Conservation (phyloP, 306 rosid genomes). For the Sophora flavescens region DNA sequence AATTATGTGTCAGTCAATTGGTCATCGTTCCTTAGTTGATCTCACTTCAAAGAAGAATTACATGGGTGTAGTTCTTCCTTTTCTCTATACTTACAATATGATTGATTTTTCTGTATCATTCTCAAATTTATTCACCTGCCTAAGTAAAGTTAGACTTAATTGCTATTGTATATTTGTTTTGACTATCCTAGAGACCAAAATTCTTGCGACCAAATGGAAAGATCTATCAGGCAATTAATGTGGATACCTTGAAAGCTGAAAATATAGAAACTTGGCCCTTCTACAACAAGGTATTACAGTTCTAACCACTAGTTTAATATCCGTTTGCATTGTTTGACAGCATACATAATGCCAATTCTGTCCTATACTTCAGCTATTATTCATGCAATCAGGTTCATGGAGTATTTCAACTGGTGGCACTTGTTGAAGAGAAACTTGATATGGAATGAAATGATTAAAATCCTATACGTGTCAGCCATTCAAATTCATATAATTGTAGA, state of each 20-base stretch:
- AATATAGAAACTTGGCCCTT: constrained; percentile 94
- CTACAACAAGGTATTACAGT: constrained; percentile 74
- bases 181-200: constrained; percentile 69
- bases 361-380: neutral
- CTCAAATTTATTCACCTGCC: constrained; percentile 32
- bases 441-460: neutral
- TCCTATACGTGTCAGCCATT: no score
- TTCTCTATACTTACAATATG: neutral
- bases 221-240: constrained; percentile 83
- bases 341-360: neutral
- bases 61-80: neutral
- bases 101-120: neutral
- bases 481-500: no score
- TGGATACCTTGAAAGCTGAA: constrained; percentile 83
- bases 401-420: neutral
- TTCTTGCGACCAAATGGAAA: constrained; percentile 72
- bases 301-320: constrained; percentile 7
- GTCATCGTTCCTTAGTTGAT: constrained; percentile 3
- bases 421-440: constrained; percentile 5
- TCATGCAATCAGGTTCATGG: neutral
- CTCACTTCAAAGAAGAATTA: constrained; percentile 7
- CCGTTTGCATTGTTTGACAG: neutral
- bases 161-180: constrained; percentile 1
- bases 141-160: constrained; percentile 24
- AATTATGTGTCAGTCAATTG: neutral